Base-by-base conservation (phyloP, 2,329 filamentous ascomycete genomes). In the Botrytis tulipae region DNA sequence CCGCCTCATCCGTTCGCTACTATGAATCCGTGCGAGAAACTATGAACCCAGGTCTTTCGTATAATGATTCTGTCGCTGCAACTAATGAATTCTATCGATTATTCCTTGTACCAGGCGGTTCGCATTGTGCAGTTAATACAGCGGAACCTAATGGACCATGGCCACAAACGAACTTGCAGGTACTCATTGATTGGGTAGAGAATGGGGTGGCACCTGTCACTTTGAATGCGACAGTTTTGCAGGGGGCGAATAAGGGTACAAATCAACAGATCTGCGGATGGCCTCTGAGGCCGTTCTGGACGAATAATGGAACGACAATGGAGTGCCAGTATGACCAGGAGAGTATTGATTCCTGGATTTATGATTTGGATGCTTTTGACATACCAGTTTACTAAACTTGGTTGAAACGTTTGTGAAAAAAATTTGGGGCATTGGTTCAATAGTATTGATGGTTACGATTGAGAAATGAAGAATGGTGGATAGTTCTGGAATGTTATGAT, bases 181-280 rank as follows among this genome's bases (percentile, higher is more conserved):
- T 90, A 3, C 88, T 89, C n/a, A 92, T 93, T 79, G 89, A 93
- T 78, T 92, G 86, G 78, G 83, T 93, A 12, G 87, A 87, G 76
- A 92, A 92, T 75, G 91, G 80, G 25, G 75, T 81, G 32, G 77
- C 75, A 73, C 83, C 83, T 4, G 65, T 69, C 10, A 79, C 78
- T 2, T 80, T 84, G 32, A 84, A 84, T 76, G 82, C 82, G 14
- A 84, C 82, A 22, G 48, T 40, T 70, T n/a, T 82, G 66, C 79
- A 78, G 2, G 82, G 82, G 16, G 72, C 75, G 16, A 77, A 82
- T 72, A 74, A 72, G 16, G 81, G 82, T 42, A 77, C 82, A 78
- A 81, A 79, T 1, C 80, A 82, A 77, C 78, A 79, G 77, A 82
- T 82, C 46, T 85, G 84, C 79, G 78, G 79, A 69, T 85, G 82